Conservation (phyloP, 1,139 yeast genomes). For the Arxiozyma telluris region DNA sequence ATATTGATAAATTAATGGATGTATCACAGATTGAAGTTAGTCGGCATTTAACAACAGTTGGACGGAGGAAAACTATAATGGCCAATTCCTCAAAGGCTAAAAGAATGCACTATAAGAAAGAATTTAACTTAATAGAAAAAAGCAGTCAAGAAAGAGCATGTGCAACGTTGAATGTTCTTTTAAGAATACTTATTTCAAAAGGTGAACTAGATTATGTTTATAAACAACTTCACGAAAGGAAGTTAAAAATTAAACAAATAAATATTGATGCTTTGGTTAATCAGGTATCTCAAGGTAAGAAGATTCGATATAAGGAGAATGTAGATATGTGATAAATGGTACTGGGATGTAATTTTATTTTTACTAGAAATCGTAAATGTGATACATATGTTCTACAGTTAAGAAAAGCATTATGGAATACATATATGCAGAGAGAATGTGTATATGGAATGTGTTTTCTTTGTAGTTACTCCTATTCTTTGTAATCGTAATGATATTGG, state of each 20-base stretch:
- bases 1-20: conserved; percentile 26
- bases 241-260: conserved; percentile 6
- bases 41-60: conserved; percentile 46
- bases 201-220: conserved; percentile 44
- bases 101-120: conserved; percentile 26
- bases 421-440: too few relatives aligned
- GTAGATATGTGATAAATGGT: neutral
- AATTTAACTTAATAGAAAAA: conserved; percentile 40
- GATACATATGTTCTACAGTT: too few relatives aligned
- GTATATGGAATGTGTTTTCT: too few relatives aligned
- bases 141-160: conserved; percentile 44
- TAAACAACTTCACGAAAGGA: conserved; percentile 20
- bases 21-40: conserved; percentile 22
- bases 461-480: too few relatives aligned
- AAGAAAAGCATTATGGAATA: too few relatives aligned
- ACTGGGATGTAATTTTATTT: neutral
- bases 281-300: conserved; percentile 15
- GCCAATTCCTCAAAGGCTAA: conserved; percentile 64
- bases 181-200: conserved; percentile 45
- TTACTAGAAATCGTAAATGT: too few relatives aligned
- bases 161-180: conserved; percentile 55
- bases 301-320: conserved; percentile 9
- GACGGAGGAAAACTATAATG: conserved; percentile 56
- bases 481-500: too few relatives aligned
- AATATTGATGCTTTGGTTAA: conserved; percentile 6